Evolutionary conservation across 495 filamentous ascomycete genomes (phyloP), one percentile per base, ranked within the genome.

Genomic region (Podospora pseudocomata): DNA sequence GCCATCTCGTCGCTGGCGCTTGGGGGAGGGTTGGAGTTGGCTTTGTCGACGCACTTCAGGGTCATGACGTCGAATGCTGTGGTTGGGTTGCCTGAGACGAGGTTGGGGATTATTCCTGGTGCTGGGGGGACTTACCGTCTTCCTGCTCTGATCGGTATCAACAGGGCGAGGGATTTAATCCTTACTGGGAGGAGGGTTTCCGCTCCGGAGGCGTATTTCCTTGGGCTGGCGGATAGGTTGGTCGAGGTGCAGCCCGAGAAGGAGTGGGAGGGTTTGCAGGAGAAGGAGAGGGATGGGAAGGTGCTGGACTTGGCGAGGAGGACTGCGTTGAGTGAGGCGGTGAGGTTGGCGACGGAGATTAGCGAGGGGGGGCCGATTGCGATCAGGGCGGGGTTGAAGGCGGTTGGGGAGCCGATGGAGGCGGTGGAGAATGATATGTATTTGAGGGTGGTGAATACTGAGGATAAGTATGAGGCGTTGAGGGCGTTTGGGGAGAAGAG

Each of bases 51-150:
- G 3, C 86, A 92, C 75, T 86, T 99, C 72, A 91, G 95, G 66
- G 88, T 99, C 65, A 87, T 97, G 70, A 83, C 87, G 49, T 89
- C 90, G 15, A 87, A 84, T 56, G 89, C 91, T 26, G 80, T 82
- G 59, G 87, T 99, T 65, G 94, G 87, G 0, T 85, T 99, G 2
- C 95, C 95, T 2, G 95, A 99, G 73, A 97, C 95, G 0, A 81
- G 92, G 0, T 85, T 99, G 1, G 95, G 90, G 26, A 98, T 99
- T 73, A 90, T 98, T 67, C 95, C 95, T 5, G 95, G 95, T 57
- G 96, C 95, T 0, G 95, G 95, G 5, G 95, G 95, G 19, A 97
- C 93, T 0, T 93, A 91, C 75, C 88, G 95, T 4, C 85, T 99
- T 0, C 92, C 91, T 0, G 79, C 78, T 0, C 73, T 98, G 18